Conservation (phyloP, 164 flowering plant species). For the Liriodendron chinense region DNA sequence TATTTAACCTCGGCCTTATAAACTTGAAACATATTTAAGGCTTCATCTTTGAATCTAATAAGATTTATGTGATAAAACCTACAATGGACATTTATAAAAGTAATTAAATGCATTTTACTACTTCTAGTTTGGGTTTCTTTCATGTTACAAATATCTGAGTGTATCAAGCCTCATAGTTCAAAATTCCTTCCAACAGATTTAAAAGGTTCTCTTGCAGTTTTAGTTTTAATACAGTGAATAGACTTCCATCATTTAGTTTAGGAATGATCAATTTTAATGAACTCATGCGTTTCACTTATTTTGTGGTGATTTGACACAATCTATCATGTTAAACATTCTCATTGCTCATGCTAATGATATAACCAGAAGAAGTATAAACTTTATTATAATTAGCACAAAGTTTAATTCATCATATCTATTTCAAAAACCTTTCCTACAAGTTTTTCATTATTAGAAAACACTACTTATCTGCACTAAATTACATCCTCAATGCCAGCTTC, state of each 20-base stretch:
- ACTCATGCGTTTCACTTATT: constrained; percentile 7
- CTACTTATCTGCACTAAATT: not conserved
- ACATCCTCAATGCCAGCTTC: constrained; percentile 6
- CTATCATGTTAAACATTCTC: constrained; percentile 15
- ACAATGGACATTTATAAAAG: constrained; percentile 9
- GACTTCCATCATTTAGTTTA: not conserved
- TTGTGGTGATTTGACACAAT: constrained; percentile 6
- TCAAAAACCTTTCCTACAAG: constrained; percentile 15
- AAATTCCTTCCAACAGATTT: not conserved
- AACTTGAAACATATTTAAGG: not conserved
- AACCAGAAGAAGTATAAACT: constrained; percentile 1
- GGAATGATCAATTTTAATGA: constrained; percentile 5
- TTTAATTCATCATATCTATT: not conserved
- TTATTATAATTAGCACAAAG: not conserved
- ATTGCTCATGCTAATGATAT: not conserved
- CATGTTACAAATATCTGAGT: constrained; percentile 15
- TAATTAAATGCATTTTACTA: constrained; percentile 13
- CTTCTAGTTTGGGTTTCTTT: constrained; percentile 2
- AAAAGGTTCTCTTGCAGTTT: constrained; percentile 9
- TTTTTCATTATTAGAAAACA: constrained; percentile 4
- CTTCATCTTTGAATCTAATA: constrained; percentile 2
- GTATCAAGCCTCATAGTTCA: constrained; percentile 4
- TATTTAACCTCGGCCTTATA: not conserved
- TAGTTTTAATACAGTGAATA: constrained; percentile 10
- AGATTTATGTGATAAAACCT: constrained; percentile 10